phyloP scores from a whole-genome alignment of 1,139 yeast species.

The Scheffersomyces insectosa region DNA sequence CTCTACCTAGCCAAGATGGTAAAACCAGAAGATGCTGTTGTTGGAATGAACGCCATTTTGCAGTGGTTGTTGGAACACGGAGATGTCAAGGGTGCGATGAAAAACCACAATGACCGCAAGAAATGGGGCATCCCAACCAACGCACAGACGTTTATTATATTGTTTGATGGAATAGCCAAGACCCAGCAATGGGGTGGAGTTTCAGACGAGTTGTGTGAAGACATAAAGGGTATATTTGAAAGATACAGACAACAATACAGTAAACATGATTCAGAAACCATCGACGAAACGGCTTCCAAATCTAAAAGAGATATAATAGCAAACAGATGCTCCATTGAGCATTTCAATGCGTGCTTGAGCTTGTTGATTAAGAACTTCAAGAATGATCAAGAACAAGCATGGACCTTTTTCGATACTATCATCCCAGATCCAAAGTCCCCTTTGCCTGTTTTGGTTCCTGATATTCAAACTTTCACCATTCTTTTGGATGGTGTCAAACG shows the following conservation, averaged over 20 bases:
- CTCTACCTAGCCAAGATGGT: conserved; percentile 52
- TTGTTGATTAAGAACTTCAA: conserved; percentile 35
- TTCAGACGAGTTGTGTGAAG: conserved; percentile 20
- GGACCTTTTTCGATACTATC: conserved; percentile 40
- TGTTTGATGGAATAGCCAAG: conserved; percentile 59
- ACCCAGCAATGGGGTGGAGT: conserved; percentile 37
- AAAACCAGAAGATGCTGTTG: conserved; percentile 46
- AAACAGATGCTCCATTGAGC: conserved; percentile 23
- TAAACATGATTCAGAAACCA: not conserved
- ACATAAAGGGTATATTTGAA: conserved; percentile 26
- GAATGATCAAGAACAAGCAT: conserved; percentile 36
- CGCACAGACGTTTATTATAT: conserved; percentile 53
- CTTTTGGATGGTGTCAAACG: conserved; percentile 38
- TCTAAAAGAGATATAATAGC: conserved; percentile 1
- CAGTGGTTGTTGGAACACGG: conserved; percentile 46
- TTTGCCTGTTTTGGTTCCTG: conserved; percentile 24
- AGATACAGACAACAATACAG: conserved; percentile 8
- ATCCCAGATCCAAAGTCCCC: conserved; percentile 17
- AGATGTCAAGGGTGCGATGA: conserved; percentile 46
- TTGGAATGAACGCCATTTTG: conserved; percentile 61
- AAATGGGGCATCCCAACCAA: conserved; percentile 60
- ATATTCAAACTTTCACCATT: conserved; percentile 42
- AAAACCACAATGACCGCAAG: conserved; percentile 52
- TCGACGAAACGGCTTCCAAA: not conserved
- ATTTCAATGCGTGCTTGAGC: conserved; percentile 42